These are phyloP conservation scores for Ilyonectria sp. DNA, from an alignment of 2,329 filamentous ascomycete species.

Conservation along the genomic window DNA sequence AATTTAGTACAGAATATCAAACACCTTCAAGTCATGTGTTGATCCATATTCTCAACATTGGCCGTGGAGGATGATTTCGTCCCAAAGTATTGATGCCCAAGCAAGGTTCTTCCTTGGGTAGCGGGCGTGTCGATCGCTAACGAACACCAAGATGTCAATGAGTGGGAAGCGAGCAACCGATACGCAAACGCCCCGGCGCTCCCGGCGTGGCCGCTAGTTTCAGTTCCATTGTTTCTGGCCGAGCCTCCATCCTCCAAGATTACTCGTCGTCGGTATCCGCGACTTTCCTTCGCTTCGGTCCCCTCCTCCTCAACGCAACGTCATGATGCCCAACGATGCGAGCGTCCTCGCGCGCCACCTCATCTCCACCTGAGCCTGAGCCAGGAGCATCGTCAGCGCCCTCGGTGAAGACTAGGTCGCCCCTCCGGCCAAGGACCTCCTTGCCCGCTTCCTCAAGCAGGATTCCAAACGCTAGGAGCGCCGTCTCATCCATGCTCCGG, in stretches of 20 bases:
- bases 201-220: conserved; percentile 16
- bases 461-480: conserved; percentile 81
- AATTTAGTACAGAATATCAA: conserved; percentile 10
- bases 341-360: conserved; percentile 36
- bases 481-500: conserved; percentile 83
- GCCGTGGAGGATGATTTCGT: background rate
- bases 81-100: conserved; percentile 11
- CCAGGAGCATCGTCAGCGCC: conserved; percentile 51
- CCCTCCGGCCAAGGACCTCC: conserved; percentile 73
- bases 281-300: conserved; percentile 54
- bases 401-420: conserved; percentile 82
- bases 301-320: conserved; percentile 42
- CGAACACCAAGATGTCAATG: conserved; percentile 27
- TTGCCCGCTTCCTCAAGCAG: conserved; percentile 79
- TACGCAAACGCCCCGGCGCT: conserved; percentile 13
- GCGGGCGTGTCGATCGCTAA: conserved; percentile 29
- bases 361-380: conserved; percentile 28
- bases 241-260: conserved; percentile 8
- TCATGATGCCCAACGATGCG: conserved; percentile 45
- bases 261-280: conserved; percentile 37
- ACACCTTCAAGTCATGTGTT: conserved; percentile 4
- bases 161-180: conserved; percentile 11
- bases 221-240: conserved; percentile 15
- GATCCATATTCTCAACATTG: conserved; percentile 5
- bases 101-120: conserved; percentile 28